Evolutionary conservation across 306 rosid species (phyloP).

Genomic region (cucumber (Cucumis sativus)): Cucumber_9930_V3 NC_026656.2:3574001-3574500

Average conservation of each 20-base stretch:
- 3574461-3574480: not conserved
- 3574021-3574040: not conserved
- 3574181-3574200: not conserved
- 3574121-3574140: not conserved
- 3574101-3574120: not conserved
- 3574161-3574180: not conserved
- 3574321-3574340: not conserved
- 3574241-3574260: not conserved
- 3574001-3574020: not conserved
- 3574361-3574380: not conserved
- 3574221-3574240: not conserved
- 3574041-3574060: not conserved
- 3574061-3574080: not conserved
- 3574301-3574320: too few species aligned
- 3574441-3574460: not conserved
- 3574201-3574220: not conserved
- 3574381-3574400: not conserved
- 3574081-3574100: not conserved
- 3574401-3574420: not conserved
- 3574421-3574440: not conserved
- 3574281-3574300: too few species aligned
- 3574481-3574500: not conserved
- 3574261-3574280: not conserved
- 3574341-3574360: not conserved
- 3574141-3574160: not conserved